Base-by-base conservation (phyloP, 2,329 filamentous ascomycete genomes). In the Pseudocercospora macadamiae region DNA sequence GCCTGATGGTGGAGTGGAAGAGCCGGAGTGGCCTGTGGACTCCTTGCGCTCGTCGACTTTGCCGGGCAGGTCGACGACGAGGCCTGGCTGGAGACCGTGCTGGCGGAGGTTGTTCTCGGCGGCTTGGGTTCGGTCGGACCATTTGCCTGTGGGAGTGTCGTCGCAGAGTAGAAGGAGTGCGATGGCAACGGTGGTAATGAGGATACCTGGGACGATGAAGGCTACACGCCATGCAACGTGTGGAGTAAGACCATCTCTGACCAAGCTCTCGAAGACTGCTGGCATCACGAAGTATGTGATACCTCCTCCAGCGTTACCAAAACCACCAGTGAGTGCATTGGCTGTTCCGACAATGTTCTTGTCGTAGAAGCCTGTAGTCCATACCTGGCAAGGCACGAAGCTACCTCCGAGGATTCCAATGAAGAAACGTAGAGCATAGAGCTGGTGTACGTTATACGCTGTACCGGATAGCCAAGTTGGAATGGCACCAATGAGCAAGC, bases 221-320 rank as follows among this genome's bases (percentile, higher is more conserved):
- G 91, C 83, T 1, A 96, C 85, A 23, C 92, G 85, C 92, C 93
- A 96, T 2, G 92, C 89, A 34, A 86, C 82, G 66, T 89, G 86
- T 2, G 85, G 52, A 14, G 60, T 55, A 9, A 65, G 61, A 16
- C 61, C 61, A 39, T 67, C 62, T 2, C 42, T 49, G n/a, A 57
- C 59, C 3, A 70, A 52, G 48, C 66, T 62, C 16, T 65, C 51
- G 75, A 89, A 95, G 57, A 96, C 87, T 4, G 90, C 90, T 1
- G 93, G 92, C 91, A 96, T 96, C 67, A 93, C 84, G 74, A 96
- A 96, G 78, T 96, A 96, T 1, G 92, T 96, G 65, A 96, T 89
- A 56, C 93, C 93, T 63, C 92, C 93, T 59, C 93, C 92, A 23
- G 90, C 84, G 68, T 96, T 96, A 52, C 92, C 93, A 78, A 90